phyloP scores from a whole-genome alignment of 805 yeast species.

The Yarrowia deformans region DNA sequence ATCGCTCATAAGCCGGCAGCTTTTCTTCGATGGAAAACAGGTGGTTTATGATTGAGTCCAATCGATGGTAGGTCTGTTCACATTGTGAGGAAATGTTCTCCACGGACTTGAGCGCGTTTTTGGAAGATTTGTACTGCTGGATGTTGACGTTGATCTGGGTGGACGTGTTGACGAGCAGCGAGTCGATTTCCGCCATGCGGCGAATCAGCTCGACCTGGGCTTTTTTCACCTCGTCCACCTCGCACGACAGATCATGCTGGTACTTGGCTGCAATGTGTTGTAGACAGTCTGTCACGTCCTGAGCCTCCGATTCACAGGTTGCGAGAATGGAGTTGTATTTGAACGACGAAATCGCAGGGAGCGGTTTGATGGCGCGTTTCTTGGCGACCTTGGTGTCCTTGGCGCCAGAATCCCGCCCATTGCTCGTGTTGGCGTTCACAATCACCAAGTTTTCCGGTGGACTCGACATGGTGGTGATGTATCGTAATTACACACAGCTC shows the following conservation, averaged over 20 bases:
- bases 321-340: slow-evolving; percentile 41
- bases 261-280: slow-evolving; percentile 39
- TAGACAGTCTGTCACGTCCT: slow-evolving; percentile 38
- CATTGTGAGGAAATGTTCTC: slow-evolving; percentile 38
- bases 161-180: slow-evolving; percentile 39
- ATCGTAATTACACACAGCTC: neutral
- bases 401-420: neutral
- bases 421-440: slow-evolving; percentile 11
- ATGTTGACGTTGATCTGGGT: slow-evolving; percentile 40
- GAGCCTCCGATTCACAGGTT: slow-evolving; percentile 16
- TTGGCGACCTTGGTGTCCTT: neutral
- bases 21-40: slow-evolving; percentile 49
- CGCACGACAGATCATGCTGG: slow-evolving; percentile 42
- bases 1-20: slow-evolving; percentile 52
- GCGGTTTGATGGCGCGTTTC: slow-evolving; percentile 18
- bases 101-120: slow-evolving; percentile 34
- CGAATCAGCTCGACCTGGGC: slow-evolving; percentile 41
- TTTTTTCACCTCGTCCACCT: slow-evolving; percentile 41
- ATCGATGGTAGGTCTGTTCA: slow-evolving; percentile 37
- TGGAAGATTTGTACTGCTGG: slow-evolving; percentile 2
- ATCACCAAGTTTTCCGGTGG: slow-evolving; percentile 33
- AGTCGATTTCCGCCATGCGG: slow-evolving; percentile 43
- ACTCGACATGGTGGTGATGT: slow-evolving; percentile 10
- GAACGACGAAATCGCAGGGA: slow-evolving; percentile 41
- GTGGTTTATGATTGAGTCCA: slow-evolving; percentile 4